Evolutionary conservation across 371 early-diverging fungal species (phyloP), one percentile per base, ranked within the genome.

Genomic region (Mucor piriformis): DNA sequence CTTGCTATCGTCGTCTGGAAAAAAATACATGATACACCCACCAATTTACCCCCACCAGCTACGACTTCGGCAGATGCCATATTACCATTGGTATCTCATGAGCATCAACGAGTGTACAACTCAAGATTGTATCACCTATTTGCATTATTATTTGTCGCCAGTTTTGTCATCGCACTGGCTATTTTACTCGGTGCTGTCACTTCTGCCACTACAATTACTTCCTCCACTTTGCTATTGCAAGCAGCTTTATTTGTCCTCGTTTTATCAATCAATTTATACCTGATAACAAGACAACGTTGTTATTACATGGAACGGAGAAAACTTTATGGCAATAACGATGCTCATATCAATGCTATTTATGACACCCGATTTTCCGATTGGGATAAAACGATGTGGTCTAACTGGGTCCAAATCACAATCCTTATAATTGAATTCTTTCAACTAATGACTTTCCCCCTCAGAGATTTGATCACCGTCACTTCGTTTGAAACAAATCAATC

Each of bases 361-460:
- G 78, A 76, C 35, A 80, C 74, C 0, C 64, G 69, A 1, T 74
- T 73, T 40, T 59, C 67, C 0, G 70, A 68, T 25, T 77, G 82
- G 79, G 68, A 82, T 50, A 43, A 58, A 18, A 61, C 64, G 20
- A 65, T 73, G 65, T 77, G 75, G 73, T 77, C 81, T 23, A 85
- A 85, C 50, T 85, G 83, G 72, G 67, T 85, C 5, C 83, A 85
- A 51, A 70, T 85, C 21, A 74, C 73, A 11, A 83, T 85, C 47
- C 66, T 85, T 0, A 59, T 83, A 33, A 82, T 85, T n/a, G 85
- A 85, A 40, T 82, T 85, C 42, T 72, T 85, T 46, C 85, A 85
- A 47, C 61, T 83, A 0, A 67, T 85, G 55, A 75, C 82, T 0
- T 85, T 85, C 38, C 85, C 83, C 0, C 62, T 85, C 1, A 66